Evolutionary conservation across 768 basidiomycete genomes (phyloP).

Genomic region (Exsudoporus frostii): DNA sequence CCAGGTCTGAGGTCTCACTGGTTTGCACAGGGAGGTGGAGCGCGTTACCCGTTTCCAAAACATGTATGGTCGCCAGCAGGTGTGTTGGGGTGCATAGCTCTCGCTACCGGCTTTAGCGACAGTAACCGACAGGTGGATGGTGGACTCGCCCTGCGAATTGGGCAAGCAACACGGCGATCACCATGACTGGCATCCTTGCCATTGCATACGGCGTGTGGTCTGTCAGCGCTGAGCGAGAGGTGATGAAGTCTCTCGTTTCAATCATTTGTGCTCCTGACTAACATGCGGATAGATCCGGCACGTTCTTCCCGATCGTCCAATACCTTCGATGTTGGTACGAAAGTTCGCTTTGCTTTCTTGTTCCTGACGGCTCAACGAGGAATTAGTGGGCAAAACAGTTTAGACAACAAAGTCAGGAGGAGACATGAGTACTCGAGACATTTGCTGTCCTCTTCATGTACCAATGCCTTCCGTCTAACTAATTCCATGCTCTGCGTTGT

Average conservation of each 20-base stretch:
- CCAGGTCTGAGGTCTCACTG: not conserved
- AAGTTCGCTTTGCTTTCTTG: not conserved
- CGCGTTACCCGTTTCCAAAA: conserved; percentile 90
- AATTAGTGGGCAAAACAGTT: conserved; percentile 52
- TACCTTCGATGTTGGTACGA: conserved; percentile 78
- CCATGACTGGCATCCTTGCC: conserved; percentile 62
- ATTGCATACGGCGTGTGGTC: conserved; percentile 67
- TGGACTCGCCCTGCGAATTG: conserved; percentile 91
- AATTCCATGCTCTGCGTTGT: not conserved
- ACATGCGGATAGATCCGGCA: conserved; percentile 48
- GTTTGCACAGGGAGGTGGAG: conserved; percentile 67
- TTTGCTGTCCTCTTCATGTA: not conserved
- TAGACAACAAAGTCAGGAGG: conserved; percentile 28
- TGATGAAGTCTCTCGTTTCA: conserved; percentile 27
- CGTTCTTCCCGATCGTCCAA: conserved; percentile 59
- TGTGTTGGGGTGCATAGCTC: conserved; percentile 28
- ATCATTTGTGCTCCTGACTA: conserved; percentile 2
- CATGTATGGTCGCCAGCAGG: conserved; percentile 94
- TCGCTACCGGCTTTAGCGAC: not conserved
- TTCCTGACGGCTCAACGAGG: conserved; percentile 1
- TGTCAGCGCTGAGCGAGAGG: conserved; percentile 78
- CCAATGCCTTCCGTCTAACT: not conserved
- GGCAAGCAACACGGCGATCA: conserved; percentile 79
- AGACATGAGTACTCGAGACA: conserved; percentile 4
- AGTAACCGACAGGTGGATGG: conserved; percentile 72